Base-by-base conservation (phyloP, 148 eudicot species). In the Chenopodium suecicum region DNA sequence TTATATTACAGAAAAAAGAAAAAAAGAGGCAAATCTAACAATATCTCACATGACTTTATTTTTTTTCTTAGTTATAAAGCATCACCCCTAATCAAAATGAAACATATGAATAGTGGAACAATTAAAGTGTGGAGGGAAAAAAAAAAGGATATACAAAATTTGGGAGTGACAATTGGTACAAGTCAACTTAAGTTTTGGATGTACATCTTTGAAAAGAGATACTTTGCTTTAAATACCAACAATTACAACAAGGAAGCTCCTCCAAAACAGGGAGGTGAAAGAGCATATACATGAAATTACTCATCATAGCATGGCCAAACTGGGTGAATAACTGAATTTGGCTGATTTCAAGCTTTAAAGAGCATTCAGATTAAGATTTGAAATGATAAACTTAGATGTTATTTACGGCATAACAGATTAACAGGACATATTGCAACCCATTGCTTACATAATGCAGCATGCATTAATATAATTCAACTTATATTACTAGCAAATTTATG, bases 401-500 rank as follows among this genome's bases (percentile, higher is more conserved):
- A 68, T 11, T 68, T 31, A 41, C 5, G 7, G 44, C 44, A 41
- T 4, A 1, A 32, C 23, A 70, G 41, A 9, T 16, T n/a, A 1
- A 32, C 25, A 70, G 20, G 23, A 70, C 5, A 69, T 32, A 37
- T 17, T 70, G 4, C 22, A 8, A 0, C 74, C 22, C 74, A 25
- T 37, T 70, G 50, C 23, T 70, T 7, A 37, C 48, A 19, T 32
- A 46, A 52, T 9, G 27, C 70, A 32, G 1, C 25, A 16, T 29
- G 32, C 13, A n/a, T 12, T 58, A 37, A 4, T 46, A 34, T 70
- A 79, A 65, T 31, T 34, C 1, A 14, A 74, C 27, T 81, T 47
- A 74, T 20, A 81, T 74, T 58, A 75, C 80, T 50, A 82, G 76
- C 44, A 69, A 56, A 22, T 41, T 58, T 4, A 82, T 17, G 75